Percentiles rank a stretch among this genome's conserved stretches.
phyloP scores from a whole-genome alignment of 495 filamentous ascomycete genomes.

The Tricharina praecox region DNA sequence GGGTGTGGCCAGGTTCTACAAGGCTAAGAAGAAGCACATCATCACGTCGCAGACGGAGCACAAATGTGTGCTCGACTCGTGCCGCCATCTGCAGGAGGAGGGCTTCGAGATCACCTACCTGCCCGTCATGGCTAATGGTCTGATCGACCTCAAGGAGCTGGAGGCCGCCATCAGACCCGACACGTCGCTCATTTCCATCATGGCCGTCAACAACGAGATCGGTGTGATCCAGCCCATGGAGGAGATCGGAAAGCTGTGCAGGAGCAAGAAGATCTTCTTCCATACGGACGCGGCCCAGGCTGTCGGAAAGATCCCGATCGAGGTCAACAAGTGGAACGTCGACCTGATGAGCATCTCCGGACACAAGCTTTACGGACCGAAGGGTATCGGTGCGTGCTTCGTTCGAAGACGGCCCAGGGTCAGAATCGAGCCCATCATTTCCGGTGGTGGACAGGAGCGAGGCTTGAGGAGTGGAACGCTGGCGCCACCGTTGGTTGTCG shows the following conservation, averaged over 20 bases:
- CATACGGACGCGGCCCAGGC: conserved; percentile 96
- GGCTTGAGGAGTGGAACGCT: conserved; percentile 86
- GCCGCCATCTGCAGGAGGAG: conserved; percentile 88
- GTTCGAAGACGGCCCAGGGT: conserved; percentile 82
- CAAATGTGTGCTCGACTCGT: conserved; percentile 96
- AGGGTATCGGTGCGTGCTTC: conserved; percentile 91
- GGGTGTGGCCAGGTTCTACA: conserved; percentile 89
- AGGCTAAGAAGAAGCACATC: conserved; percentile 94
- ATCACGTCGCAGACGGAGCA: conserved; percentile 96
- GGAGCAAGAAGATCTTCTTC: conserved; percentile 88
- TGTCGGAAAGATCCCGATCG: conserved; percentile 88
- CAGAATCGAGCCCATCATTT: conserved; percentile 88
- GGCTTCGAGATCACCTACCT: conserved; percentile 93
- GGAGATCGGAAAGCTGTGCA: conserved; percentile 83
- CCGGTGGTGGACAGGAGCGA: conserved; percentile 87
- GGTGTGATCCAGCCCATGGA: conserved; percentile 91
- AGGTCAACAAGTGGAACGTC: conserved; percentile 92
- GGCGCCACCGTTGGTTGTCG: conserved; percentile 73
- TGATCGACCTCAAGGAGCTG: conserved; percentile 72
- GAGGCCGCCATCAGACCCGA: conserved; percentile 82
- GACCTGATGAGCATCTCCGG: conserved; percentile 98
- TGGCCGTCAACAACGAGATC: conserved; percentile 99
- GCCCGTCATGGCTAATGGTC: conserved; percentile 66
- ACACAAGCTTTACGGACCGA: conserved; percentile 97
- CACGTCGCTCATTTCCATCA: conserved; percentile 82